phyloP scores from a whole-genome alignment of 108 stramenopile genomes.

The Chaetoceros tenuissimus region DNA sequence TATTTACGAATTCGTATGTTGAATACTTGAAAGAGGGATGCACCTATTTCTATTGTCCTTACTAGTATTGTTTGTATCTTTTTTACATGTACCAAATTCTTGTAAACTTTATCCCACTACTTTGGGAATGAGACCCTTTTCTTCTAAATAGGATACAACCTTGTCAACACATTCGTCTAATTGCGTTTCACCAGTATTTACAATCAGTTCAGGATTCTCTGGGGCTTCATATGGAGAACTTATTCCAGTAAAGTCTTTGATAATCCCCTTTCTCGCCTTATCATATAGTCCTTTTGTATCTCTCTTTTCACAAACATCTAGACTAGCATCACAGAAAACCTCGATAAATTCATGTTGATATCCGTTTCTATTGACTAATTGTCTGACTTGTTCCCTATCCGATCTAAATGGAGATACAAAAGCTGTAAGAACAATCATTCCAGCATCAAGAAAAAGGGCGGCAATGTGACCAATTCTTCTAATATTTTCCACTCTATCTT shows the following conservation, averaged over 20 bases:
- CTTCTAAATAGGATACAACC: background rate
- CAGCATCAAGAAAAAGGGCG: conserved; percentile 79
- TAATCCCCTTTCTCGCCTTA: conserved; percentile 76
- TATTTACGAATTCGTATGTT: too few species aligned
- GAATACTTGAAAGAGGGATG: too few species aligned
- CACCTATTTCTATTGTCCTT: too few species aligned
- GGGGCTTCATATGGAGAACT: conserved; percentile 89
- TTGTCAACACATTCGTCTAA: background rate
- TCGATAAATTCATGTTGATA: conserved; percentile 62
- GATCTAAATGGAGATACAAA: conserved; percentile 82
- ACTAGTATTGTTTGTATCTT: too few species aligned
- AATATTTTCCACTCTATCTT: conserved; percentile 84
- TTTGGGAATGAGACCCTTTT: background rate
- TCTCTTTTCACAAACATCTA: conserved; percentile 65
- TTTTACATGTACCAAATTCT: background rate
- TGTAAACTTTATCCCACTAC: background rate
- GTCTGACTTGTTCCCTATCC: conserved; percentile 69
- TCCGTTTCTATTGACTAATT: conserved; percentile 28
- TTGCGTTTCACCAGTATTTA: conserved; percentile 21
- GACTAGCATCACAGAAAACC: conserved; percentile 70
- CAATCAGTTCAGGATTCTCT: conserved; percentile 47
- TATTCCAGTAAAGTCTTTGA: conserved; percentile 88
- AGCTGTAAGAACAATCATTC: conserved; percentile 81
- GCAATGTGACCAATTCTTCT: conserved; percentile 87
- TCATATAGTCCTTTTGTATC: conserved; percentile 87